Evolutionary conservation across 306 rosid genomes (phyloP).

Genomic region (Oemleria cerasiformis): DNA sequence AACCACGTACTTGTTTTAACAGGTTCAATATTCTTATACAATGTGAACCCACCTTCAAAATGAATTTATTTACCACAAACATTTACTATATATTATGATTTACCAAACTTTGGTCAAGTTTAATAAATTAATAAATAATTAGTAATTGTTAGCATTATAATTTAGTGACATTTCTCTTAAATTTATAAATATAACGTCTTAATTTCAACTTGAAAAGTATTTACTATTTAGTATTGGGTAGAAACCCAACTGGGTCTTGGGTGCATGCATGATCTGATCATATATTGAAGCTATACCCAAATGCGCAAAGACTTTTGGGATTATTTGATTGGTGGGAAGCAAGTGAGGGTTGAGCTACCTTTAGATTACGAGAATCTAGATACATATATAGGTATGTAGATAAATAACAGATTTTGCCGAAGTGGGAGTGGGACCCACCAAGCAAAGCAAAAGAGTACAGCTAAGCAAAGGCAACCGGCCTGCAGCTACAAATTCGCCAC

Average conservation of each 20-base stretch:
- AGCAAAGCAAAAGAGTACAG: background rate
- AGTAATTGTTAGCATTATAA: no score
- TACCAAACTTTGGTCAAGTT: background rate
- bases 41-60: no score
- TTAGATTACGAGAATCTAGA: background rate
- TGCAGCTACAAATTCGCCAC: background rate
- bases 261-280: background rate
- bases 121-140: no score
- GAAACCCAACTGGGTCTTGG: background rate
- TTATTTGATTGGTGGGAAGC: background rate
- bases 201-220: background rate
- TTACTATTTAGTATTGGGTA: background rate
- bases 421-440: background rate
- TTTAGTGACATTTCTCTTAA: no score
- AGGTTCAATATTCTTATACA: no score
- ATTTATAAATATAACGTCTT: no score
- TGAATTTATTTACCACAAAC: no score
- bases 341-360: background rate
- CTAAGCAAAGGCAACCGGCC: constrained; percentile 10
- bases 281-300: background rate
- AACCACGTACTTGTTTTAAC: no score
- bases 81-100: no score
- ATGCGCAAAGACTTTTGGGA: background rate
- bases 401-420: background rate
- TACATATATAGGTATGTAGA: background rate